Conservation (phyloP, 371 early-diverging fungal species). For the Mucor racemosus region DNA sequence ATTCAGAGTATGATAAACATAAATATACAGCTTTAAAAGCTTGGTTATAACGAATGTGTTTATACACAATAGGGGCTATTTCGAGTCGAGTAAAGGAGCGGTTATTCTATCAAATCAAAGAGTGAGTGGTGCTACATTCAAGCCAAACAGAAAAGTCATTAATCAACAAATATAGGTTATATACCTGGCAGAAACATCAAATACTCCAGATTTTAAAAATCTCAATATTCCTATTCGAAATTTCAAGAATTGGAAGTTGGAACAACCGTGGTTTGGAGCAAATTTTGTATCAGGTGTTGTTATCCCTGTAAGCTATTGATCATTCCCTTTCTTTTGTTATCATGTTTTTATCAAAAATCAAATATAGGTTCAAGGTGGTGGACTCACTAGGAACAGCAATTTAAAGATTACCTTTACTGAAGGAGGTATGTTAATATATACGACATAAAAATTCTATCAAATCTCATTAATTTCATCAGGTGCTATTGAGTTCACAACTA, state of each 20-base stretch:
- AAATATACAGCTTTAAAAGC: background rate
- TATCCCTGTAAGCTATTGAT: slow-evolving; percentile 40
- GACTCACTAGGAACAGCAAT: slow-evolving; percentile 39
- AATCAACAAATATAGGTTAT: slow-evolving; percentile 29
- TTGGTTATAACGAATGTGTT: background rate
- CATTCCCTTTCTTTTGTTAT: background rate
- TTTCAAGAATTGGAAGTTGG: slow-evolving; percentile 47
- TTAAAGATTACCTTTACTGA: slow-evolving; percentile 53
- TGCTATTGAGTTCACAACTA: slow-evolving; percentile 55
- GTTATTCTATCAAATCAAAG: slow-evolving; percentile 54
- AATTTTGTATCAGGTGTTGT: slow-evolving; percentile 52
- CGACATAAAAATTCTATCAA: background rate
- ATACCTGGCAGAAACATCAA: slow-evolving; percentile 35
- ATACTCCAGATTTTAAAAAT: slow-evolving; percentile 36
- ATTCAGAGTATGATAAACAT: slow-evolving; percentile 28
- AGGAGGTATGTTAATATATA: slow-evolving; percentile 41
- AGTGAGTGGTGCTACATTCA: slow-evolving; percentile 24
- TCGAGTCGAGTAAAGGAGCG: slow-evolving; percentile 41
- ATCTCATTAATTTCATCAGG: slow-evolving; percentile 25
- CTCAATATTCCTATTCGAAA: slow-evolving; percentile 52
- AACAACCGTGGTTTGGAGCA: slow-evolving; percentile 67
- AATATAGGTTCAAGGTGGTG: slow-evolving; percentile 53
- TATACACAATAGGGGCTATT: slow-evolving; percentile 24
- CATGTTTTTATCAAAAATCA: background rate
- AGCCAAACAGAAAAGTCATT: background rate